phyloP scores from a whole-genome alignment of 2,329 filamentous ascomycete genomes.

The Lachnellula cervina region DNA sequence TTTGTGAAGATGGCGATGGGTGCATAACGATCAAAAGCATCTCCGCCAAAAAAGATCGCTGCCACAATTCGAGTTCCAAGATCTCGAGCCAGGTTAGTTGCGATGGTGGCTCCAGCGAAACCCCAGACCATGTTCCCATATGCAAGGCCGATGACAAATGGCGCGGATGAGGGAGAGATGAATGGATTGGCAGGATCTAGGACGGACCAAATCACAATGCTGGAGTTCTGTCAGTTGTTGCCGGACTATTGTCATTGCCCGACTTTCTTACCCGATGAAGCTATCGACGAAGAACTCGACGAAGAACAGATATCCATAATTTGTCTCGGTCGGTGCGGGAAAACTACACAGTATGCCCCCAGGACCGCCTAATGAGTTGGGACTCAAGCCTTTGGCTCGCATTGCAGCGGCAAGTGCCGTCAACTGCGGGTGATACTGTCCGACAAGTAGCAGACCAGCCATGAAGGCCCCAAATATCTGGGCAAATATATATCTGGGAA shows the following conservation, averaged over 20 bases:
- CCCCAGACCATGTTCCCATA: conserved; percentile 46
- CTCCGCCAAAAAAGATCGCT: conserved; percentile 50
- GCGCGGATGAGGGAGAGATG: conserved; percentile 40
- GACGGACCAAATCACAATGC: conserved; percentile 52
- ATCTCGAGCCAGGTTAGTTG: conserved; percentile 54
- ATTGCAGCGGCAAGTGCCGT: conserved; percentile 34
- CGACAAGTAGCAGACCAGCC: conserved; percentile 50
- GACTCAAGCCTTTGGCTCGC: conserved; percentile 29
- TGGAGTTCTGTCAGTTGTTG: conserved; percentile 1
- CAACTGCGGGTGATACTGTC: conserved; percentile 51
- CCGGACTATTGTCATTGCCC: not conserved
- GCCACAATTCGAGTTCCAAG: conserved; percentile 55
- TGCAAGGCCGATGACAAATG: conserved; percentile 51
- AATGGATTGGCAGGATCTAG: conserved; percentile 57
- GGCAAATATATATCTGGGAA: conserved; percentile 50
- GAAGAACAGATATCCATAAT: conserved; percentile 51
- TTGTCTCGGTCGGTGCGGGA: conserved; percentile 45
- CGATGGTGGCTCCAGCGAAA: conserved; percentile 50
- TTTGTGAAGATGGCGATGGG: conserved; percentile 53
- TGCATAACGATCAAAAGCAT: conserved; percentile 46
- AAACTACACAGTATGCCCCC: conserved; percentile 53
- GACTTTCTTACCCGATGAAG: conserved; percentile 39
- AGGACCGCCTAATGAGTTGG: conserved; percentile 44
- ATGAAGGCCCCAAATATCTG: conserved; percentile 54
- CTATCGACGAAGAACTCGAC: conserved; percentile 55